A percentile compares a stretch with the other conserved stretches of the same genome.
Conservation (phyloP, 2,329 filamentous ascomycete species). For the Clonostachys byssicola region DNA sequence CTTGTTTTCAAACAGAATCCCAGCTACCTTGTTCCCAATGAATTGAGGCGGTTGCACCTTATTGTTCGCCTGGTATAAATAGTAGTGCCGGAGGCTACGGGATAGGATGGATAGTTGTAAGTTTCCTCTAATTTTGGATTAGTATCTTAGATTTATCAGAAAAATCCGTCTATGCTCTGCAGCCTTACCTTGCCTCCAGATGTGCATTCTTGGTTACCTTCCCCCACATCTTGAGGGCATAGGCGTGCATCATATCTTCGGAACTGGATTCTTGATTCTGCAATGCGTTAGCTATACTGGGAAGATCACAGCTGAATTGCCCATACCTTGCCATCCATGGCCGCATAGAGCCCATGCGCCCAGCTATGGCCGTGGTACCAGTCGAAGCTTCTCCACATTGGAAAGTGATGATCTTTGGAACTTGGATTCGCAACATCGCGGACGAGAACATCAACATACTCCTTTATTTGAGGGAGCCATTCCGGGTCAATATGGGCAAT, state of each 20-base stretch:
- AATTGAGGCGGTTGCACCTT: conserved; percentile 69
- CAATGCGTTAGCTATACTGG: neutral
- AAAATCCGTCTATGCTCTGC: neutral
- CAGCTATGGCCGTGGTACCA: conserved; percentile 95
- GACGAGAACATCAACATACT: conserved; percentile 78
- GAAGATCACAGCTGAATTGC: neutral
- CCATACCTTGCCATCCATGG: conserved; percentile 64
- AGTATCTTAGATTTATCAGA: neutral
- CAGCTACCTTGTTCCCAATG: conserved; percentile 70
- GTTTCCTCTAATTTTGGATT: conserved; percentile 50
- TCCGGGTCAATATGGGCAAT: conserved; percentile 73
- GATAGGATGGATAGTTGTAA: conserved; percentile 78
- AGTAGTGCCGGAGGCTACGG: conserved; percentile 74
- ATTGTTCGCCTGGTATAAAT: conserved; percentile 72
- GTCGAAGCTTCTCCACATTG: conserved; percentile 80
- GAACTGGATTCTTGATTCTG: conserved; percentile 79
- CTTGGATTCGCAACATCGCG: conserved; percentile 80
- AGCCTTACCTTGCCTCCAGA: conserved; percentile 66
- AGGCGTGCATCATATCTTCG: conserved; percentile 84
- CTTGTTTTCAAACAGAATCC: conserved; percentile 89
- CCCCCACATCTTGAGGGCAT: conserved; percentile 94
- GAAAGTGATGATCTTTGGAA: conserved; percentile 68
- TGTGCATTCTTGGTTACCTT: conserved; percentile 67
- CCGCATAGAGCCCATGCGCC: conserved; percentile 75
- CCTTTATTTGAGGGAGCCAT: conserved; percentile 71